Conservation (phyloP, 208 protist genomes). For the Acanthamoeba triangularis region DNA sequence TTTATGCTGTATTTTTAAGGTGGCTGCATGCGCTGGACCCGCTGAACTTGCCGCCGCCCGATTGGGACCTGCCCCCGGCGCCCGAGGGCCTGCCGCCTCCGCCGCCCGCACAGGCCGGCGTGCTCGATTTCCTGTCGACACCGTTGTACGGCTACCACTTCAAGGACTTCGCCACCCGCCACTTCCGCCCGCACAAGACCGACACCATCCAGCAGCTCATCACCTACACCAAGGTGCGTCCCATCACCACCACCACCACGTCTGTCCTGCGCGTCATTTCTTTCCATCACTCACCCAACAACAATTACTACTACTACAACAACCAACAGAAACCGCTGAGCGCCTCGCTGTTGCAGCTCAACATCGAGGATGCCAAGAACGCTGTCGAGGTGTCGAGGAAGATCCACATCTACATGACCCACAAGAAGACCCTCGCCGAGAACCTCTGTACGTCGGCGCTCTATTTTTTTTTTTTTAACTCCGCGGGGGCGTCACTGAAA, state of each 20-base stretch:
- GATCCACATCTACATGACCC: conserved; percentile 53
- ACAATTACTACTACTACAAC: too few relatives aligned
- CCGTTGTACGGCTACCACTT: conserved; percentile 67
- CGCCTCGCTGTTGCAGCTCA: conserved; percentile 48
- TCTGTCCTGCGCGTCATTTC: background rate
- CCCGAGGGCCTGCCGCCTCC: conserved; percentile 41
- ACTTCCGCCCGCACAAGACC: conserved; percentile 71
- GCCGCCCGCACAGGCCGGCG: conserved; percentile 1
- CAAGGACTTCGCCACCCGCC: conserved; percentile 62
- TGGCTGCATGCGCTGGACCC: conserved; percentile 38
- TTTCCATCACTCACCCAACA: background rate
- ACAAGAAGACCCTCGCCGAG: conserved; percentile 34
- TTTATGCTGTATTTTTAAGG: background rate
- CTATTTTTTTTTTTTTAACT: background rate
- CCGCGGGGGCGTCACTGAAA: background rate
- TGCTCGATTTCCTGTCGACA: conserved; percentile 53
- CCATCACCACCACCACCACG: background rate
- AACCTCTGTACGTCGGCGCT: background rate
- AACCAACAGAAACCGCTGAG: conserved; percentile 44
- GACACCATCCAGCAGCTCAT: conserved; percentile 71
- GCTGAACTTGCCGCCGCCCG: conserved; percentile 19
- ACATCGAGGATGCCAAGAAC: conserved; percentile 45
- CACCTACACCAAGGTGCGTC: conserved; percentile 56
- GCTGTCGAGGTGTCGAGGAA: conserved; percentile 71
- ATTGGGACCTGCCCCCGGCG: conserved; percentile 52